Evolutionary conservation across 1,284 basidiomycete species (phyloP).

Genomic region (Tilletiopsis washingtonensis): DNA sequence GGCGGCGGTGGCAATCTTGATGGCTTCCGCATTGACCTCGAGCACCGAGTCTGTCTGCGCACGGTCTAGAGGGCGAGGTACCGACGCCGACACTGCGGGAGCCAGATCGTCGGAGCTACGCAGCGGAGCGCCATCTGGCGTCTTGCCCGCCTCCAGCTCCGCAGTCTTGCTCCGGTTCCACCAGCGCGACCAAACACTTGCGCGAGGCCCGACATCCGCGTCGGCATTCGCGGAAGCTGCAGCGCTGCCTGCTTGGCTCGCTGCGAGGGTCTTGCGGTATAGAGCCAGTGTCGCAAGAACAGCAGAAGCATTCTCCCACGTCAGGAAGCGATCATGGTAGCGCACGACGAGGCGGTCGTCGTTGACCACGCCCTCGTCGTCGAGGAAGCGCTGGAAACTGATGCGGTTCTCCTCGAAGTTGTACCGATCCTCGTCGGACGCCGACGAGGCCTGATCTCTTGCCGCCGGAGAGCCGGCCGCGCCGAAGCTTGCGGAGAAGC

Average conservation of each 20-base stretch:
- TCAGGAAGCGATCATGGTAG: slow-evolving; percentile 51
- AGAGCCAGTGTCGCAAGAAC: slow-evolving; percentile 51
- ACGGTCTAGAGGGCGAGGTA: slow-evolving; percentile 12
- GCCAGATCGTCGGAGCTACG: no score
- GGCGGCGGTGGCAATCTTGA: not conserved
- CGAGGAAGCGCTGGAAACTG: slow-evolving; percentile 53
- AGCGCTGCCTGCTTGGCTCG: slow-evolving; percentile 40
- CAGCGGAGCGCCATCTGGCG: no score
- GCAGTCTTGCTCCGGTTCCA: slow-evolving; percentile 24
- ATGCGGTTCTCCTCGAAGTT: slow-evolving; percentile 50
- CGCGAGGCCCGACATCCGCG: slow-evolving; percentile 4
- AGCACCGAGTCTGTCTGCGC: slow-evolving; percentile 23
- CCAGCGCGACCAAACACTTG: slow-evolving; percentile 37
- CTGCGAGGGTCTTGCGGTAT: slow-evolving; percentile 25
- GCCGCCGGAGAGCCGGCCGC: no score
- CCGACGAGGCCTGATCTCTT: no score
- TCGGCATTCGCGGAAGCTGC: slow-evolving; percentile 27
- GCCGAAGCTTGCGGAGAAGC: slow-evolving; percentile 22
- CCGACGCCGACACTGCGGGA: not conserved
- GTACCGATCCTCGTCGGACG: no score
- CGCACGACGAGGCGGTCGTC: slow-evolving; percentile 52
- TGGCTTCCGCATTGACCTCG: slow-evolving; percentile 1
- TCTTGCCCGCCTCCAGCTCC: not conserved
- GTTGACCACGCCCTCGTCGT: slow-evolving; percentile 51
- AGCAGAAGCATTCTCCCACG: slow-evolving; percentile 52